These are phyloP conservation scores for Angomonas desouzai DNA, from an alignment of 208 protist genomes.

Conservation along the genomic window DNA sequence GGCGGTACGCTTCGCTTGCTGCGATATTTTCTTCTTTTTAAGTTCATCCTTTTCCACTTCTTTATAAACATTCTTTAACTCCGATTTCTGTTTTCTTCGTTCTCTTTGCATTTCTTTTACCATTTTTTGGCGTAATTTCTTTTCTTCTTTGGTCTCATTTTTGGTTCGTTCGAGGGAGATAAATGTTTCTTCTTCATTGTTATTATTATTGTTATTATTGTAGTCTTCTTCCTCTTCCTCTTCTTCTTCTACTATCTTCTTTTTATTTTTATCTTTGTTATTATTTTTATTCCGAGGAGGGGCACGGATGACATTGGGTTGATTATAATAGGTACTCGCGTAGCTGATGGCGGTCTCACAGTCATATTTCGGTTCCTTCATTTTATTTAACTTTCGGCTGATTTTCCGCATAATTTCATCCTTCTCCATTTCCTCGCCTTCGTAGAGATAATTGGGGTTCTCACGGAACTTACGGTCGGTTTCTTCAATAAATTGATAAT, in stretches of 20 bases:
- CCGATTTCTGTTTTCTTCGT: constrained; percentile 72
- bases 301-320: constrained; percentile 82
- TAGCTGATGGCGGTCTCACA: constrained; percentile 79
- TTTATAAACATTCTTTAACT: constrained; percentile 76
- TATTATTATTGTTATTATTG: constrained; percentile 1
- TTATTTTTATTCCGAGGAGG: constrained; percentile 17
- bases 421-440: constrained; percentile 5
- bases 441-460: constrained; percentile 5
- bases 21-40: constrained; percentile 32
- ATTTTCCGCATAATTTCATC: constrained; percentile 10
- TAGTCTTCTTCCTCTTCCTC: constrained; percentile 17
- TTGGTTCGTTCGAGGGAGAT: constrained; percentile 35
- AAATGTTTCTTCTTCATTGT: background rate
- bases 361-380: constrained; percentile 34
- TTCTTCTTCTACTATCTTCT: constrained; percentile 7
- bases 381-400: constrained; percentile 1
- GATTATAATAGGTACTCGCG: constrained; percentile 84
- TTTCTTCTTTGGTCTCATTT: constrained; percentile 82
- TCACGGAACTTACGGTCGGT: background rate
- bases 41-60: constrained; percentile 59
- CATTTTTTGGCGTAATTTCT: constrained; percentile 68
- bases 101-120: constrained; percentile 75
- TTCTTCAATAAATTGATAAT: constrained; percentile 6
- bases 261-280: constrained; percentile 3
- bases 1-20: constrained; percentile 44